Conservation (phyloP, 129 eudicot genomes). For the Escallonia herrerae region DNA sequence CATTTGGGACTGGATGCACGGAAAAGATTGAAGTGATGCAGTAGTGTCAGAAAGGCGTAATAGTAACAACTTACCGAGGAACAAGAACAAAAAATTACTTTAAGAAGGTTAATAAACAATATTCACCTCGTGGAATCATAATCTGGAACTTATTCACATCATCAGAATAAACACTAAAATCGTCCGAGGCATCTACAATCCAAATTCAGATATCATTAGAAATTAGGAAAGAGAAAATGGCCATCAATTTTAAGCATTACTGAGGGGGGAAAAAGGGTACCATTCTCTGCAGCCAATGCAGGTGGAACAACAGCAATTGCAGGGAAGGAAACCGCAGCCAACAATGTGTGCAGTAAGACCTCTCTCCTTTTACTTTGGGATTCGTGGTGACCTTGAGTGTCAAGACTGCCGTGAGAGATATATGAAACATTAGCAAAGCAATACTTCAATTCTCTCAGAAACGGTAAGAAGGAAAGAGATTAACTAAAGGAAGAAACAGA, state of each 20-base stretch:
- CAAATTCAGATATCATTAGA: too few species aligned
- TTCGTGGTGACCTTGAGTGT: constrained; percentile 12
- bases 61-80: too few species aligned
- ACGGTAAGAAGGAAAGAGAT: background rate
- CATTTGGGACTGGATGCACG: too few species aligned
- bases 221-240: too few species aligned
- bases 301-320: constrained; percentile 42
- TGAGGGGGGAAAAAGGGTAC: constrained; percentile 5
- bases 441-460: background rate
- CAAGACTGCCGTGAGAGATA: constrained; percentile 17
- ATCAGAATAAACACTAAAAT: constrained; percentile 62
- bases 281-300: constrained; percentile 57
- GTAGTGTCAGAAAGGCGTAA: too few species aligned
- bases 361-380: constrained; percentile 55
- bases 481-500: background rate
- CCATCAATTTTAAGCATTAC: too few species aligned
- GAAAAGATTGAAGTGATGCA: too few species aligned
- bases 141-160: constrained; percentile 90
- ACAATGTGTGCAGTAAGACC: constrained; percentile 36
- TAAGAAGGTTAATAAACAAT: too few species aligned
- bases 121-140: constrained; percentile 69
- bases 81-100: too few species aligned
- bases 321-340: constrained; percentile 53
- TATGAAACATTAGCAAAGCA: background rate
- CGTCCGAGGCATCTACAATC: constrained; percentile 39